Evolutionary conservation across 768 basidiomycete genomes (phyloP).

Genomic region (Russula griseocarnosa): DNA sequence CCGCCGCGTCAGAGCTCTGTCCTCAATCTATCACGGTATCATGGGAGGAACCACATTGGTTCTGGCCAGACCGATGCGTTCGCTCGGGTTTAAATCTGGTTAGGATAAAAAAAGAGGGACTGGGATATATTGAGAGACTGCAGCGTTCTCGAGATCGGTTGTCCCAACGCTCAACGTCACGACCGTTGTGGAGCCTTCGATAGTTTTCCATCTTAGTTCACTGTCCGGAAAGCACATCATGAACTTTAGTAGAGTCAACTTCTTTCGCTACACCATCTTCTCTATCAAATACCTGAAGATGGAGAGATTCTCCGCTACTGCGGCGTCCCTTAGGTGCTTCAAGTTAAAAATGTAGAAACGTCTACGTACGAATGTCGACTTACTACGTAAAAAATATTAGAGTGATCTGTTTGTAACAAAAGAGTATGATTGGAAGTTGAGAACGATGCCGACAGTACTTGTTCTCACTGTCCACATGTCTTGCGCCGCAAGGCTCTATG

Average conservation of each 20-base stretch:
- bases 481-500: not conserved
- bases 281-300: not conserved
- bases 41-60: not conserved
- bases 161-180: not conserved
- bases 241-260: not conserved
- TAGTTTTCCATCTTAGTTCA: not conserved
- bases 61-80: not conserved
- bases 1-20: not conserved
- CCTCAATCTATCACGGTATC: not conserved
- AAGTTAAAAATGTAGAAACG: not conserved
- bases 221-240: not conserved
- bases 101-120: not conserved
- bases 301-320: not conserved
- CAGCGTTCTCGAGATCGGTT: not conserved
- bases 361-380: not conserved
- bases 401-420: not conserved
- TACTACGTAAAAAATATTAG: constrained; percentile 6
- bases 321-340: not conserved
- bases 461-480: not conserved
- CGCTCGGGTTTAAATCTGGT: not conserved
- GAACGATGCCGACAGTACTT: constrained; percentile 2
- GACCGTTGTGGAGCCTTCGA: not conserved
- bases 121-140: not conserved
- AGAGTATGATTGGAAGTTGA: not conserved
- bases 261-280: not conserved